Evolutionary conservation across 495 filamentous ascomycete genomes (phyloP), one percentile per base, ranked within the genome.

Genomic region (Elasticomyces elasticus): DNA sequence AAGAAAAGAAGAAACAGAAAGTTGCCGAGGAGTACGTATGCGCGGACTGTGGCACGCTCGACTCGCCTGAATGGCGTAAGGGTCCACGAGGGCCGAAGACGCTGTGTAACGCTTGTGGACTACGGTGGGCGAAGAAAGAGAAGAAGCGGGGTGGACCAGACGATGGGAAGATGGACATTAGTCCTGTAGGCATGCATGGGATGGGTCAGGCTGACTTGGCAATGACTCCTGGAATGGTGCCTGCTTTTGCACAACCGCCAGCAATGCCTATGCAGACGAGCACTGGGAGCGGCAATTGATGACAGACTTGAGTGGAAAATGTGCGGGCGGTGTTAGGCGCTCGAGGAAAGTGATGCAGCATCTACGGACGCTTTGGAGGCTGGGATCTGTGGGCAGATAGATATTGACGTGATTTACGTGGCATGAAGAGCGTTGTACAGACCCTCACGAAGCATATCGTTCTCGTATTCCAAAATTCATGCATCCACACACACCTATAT

Each of bases 41-140:
- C 67, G 87, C 86, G 12, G 92, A 97, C 68, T 98, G 92, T 71
- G 92, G 91, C 69, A 68, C 64, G 30, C 50, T 71, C 1, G 92
- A 96, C 61, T 94, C 87, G 15, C 92, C 92, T 0, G 92, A 98
- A 72, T 98, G 92, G 92, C 77, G 92, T 52, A 97, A 95, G 65
- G 92, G 92, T 0, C 92, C 92, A 0, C 84, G 78, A 50, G 92
- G 92, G 6, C 92, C 92, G 2, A 97, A 98, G 71, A 96, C 91
- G 1, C 72, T 98, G 41, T 98, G 92, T 70, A 98, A 98, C 74
- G 92, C 92, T 22, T 98, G 92, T 70, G 92, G 92, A 9, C 31
- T 74, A 40, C 66, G 71, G 26, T 74, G 71, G 71, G 71, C 71
- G 25, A 74, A 74, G 61, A 72, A 71, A 52, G 71, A 74, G 60